These are phyloP conservation scores for Plectranthus barbatus DNA, from an alignment of 257 asterid species.

Conservation along the genomic window DNA sequence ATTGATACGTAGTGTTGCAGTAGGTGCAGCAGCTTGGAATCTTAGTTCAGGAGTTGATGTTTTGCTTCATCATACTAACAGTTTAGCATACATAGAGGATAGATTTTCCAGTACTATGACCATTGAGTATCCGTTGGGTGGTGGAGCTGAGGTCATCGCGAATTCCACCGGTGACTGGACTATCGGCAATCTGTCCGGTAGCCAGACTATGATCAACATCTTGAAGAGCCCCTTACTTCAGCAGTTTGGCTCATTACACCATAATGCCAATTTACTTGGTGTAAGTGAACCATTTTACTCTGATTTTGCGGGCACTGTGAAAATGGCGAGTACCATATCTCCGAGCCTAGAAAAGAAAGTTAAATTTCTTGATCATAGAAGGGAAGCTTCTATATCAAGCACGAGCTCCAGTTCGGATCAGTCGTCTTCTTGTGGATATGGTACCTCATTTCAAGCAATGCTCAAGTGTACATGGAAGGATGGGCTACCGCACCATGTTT, in stretches of 20 bases:
- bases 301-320: slow-evolving; percentile 20
- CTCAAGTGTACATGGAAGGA: slow-evolving; percentile 67
- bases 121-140: slow-evolving; percentile 24
- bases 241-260: slow-evolving; percentile 30
- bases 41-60: slow-evolving; percentile 29
- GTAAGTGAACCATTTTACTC: slow-evolving; percentile 15
- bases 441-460: slow-evolving; percentile 59
- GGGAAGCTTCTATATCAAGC: slow-evolving; percentile 54
- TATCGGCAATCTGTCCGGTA: slow-evolving; percentile 42
- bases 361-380: slow-evolving; percentile 29
- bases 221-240: slow-evolving; percentile 62
- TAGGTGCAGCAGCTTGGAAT: slow-evolving; percentile 35
- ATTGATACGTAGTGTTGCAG: slow-evolving; percentile 40
- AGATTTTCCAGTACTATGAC: slow-evolving; percentile 24
- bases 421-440: slow-evolving; percentile 39
- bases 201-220: slow-evolving; percentile 72
- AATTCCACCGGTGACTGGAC: slow-evolving; percentile 22
- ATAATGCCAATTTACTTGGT: slow-evolving; percentile 15
- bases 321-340: neutral
- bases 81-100: slow-evolving; percentile 21
- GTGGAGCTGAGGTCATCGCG: slow-evolving; percentile 8
- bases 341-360: slow-evolving; percentile 23
- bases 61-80: slow-evolving; percentile 20
- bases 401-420: slow-evolving; percentile 55
- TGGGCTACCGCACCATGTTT: slow-evolving; percentile 52